These are phyloP conservation scores for Pinus tabuliformis DNA, from an alignment of 75 land plant genomes.

Conservation along the genomic window DNA sequence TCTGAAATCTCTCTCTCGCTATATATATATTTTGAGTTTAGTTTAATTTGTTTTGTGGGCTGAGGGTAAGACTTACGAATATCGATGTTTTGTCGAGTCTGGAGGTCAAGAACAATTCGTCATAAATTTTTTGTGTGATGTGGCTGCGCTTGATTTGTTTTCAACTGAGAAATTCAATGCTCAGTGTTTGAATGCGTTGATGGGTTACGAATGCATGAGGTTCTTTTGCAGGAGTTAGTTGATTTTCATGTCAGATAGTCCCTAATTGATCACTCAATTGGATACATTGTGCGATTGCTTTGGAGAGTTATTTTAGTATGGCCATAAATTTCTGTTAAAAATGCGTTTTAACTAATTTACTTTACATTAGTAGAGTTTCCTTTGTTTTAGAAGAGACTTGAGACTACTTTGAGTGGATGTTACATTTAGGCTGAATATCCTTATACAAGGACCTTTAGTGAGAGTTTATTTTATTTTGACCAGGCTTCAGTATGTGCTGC, in stretches of 20 bases:
- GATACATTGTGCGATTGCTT: not conserved
- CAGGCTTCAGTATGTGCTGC: conserved; percentile 82
- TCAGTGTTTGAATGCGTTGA: not conserved
- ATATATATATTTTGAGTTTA: too few species aligned
- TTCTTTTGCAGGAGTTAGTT: not conserved
- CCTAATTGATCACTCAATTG: too few species aligned
- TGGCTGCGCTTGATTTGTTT: not conserved
- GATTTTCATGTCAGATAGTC: not conserved
- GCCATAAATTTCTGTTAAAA: not conserved
- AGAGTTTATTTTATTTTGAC: not conserved
- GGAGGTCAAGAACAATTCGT: too few species aligned
- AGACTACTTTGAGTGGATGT: not conserved
- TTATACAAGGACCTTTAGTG: not conserved
- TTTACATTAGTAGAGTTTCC: too few species aligned
- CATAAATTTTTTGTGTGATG: not conserved
- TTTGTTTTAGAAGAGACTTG: not conserved
- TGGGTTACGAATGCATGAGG: not conserved
- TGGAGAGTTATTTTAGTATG: not conserved
- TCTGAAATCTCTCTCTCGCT: too few species aligned
- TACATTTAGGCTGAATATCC: not conserved
- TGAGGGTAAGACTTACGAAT: too few species aligned
- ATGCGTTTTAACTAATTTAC: not conserved
- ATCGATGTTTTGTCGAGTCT: too few species aligned
- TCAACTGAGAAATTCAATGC: not conserved
- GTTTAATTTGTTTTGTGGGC: too few species aligned